These are phyloP conservation scores for Malus sieversii DNA, from an alignment of 306 rosid genomes.

Conservation along the genomic window DNA sequence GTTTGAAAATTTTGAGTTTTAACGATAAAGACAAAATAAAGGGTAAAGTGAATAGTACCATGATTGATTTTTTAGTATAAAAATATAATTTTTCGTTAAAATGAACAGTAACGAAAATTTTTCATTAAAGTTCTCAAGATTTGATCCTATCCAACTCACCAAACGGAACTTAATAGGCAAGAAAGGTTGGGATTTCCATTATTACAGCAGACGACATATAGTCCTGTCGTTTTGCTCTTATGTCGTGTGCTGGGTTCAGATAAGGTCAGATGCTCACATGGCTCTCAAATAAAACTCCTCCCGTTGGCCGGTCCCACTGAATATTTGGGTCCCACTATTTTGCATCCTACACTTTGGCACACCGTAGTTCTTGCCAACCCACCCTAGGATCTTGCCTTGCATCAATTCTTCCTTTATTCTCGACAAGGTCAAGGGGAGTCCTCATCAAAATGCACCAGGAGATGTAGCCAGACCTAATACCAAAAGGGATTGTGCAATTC, in stretches of 20 bases:
- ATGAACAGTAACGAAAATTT: too few species aligned
- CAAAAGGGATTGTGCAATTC: neutral
- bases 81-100: too few species aligned
- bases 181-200: neutral
- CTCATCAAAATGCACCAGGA: neutral
- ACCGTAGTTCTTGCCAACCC: neutral
- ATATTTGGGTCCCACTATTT: neutral
- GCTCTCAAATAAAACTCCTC: neutral
- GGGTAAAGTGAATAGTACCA: too few species aligned
- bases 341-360: neutral
- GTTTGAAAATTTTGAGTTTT: too few species aligned
- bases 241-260: neutral
- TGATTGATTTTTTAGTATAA: too few species aligned
- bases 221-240: neutral
- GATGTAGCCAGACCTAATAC: conserved; percentile 15
- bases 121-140: too few species aligned
- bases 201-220: neutral
- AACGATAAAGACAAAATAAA: too few species aligned
- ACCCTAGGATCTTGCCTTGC: neutral
- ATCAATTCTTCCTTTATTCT: neutral
- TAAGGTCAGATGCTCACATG: conserved; percentile 8
- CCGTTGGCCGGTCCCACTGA: neutral
- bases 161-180: neutral
- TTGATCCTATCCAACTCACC: too few species aligned
- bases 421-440: too few species aligned